Conservation (phyloP, 768 basidiomycete species). For the Kwoniella europaea region DNA sequence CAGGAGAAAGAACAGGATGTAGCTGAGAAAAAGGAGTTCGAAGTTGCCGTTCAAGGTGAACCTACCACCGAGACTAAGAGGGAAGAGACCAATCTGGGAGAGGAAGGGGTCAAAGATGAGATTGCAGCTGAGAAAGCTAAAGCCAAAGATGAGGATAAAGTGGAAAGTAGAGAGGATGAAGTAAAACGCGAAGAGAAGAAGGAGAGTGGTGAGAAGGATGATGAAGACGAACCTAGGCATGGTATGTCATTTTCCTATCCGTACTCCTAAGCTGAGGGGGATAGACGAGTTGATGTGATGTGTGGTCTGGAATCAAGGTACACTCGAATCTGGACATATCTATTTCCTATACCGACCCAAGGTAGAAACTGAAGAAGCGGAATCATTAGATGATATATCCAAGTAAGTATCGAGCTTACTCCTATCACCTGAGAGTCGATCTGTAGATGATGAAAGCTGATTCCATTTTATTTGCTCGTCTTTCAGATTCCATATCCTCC, state of each 20-base stretch:
- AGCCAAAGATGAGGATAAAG: slow-evolving; percentile 30
- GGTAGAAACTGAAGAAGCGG: slow-evolving; percentile 44
- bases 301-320: slow-evolving; percentile 27
- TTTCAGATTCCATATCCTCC: slow-evolving; percentile 53
- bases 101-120: slow-evolving; percentile 21
- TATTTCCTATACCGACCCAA: slow-evolving; percentile 56
- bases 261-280: too few relatives aligned
- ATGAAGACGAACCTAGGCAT: slow-evolving; percentile 45
- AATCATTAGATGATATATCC: slow-evolving; percentile 50
- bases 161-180: slow-evolving; percentile 25
- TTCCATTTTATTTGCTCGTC: not conserved
- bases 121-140: slow-evolving; percentile 31
- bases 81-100: not conserved
- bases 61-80: slow-evolving; percentile 1
- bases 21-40: slow-evolving; percentile 10
- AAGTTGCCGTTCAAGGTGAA: slow-evolving; percentile 9
- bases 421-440: not conserved
- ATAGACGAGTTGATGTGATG: not conserved
- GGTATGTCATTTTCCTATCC: slow-evolving; percentile 28
- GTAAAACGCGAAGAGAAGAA: slow-evolving; percentile 11
- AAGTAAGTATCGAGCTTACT: slow-evolving; percentile 36
- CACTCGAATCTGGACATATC: slow-evolving; percentile 52
- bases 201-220: slow-evolving; percentile 13
- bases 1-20: slow-evolving; percentile 10
- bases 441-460: not conserved